Percentiles rank a stretch among this genome's conserved stretches.
phyloP scores from a whole-genome alignment of 164 flowering plant species.

The Paratinospora sagittata region DNA sequence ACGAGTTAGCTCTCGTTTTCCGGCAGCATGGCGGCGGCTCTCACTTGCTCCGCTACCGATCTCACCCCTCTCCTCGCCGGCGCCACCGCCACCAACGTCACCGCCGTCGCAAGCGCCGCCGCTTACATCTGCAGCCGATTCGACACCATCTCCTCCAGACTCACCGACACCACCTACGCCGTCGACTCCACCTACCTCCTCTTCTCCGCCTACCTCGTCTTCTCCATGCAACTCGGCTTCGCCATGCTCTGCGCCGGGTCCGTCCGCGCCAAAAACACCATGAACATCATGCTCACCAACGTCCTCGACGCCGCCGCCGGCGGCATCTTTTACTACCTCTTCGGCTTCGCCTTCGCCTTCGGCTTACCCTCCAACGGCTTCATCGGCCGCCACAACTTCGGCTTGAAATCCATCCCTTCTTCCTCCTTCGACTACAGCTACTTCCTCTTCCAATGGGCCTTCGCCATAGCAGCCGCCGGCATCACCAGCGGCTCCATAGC shows the following conservation, averaged over 20 bases:
- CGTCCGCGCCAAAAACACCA: slow-evolving; percentile 47
- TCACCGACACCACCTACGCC: slow-evolving; percentile 25
- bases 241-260: slow-evolving; percentile 58
- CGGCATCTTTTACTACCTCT: slow-evolving; percentile 39
- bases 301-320: slow-evolving; percentile 48
- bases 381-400: slow-evolving; percentile 51
- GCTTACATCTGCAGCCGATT: slow-evolving; percentile 30
- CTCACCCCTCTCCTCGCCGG: slow-evolving; percentile 25
- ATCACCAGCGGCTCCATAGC: slow-evolving; percentile 77
- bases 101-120: slow-evolving; percentile 29
- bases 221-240: slow-evolving; percentile 48
- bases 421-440: slow-evolving; percentile 31
- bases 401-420: slow-evolving; percentile 36
- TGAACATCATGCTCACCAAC: slow-evolving; percentile 51
- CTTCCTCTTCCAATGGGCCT: slow-evolving; percentile 75
- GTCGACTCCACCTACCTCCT: slow-evolving; percentile 38
- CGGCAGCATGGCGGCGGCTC: slow-evolving; percentile 18
- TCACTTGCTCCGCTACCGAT: slow-evolving; percentile 28
- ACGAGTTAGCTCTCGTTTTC: not conserved
- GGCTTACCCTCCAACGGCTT: slow-evolving; percentile 33
- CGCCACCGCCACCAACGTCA: slow-evolving; percentile 15
- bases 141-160: slow-evolving; percentile 6
- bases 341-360: slow-evolving; percentile 43
- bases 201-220: slow-evolving; percentile 50
- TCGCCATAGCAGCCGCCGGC: slow-evolving; percentile 86